Evolutionary conservation across 75 land plant genomes (phyloP), one percentile per base, ranked within the genome.

Genomic region (Picea sitchensis): DNA sequence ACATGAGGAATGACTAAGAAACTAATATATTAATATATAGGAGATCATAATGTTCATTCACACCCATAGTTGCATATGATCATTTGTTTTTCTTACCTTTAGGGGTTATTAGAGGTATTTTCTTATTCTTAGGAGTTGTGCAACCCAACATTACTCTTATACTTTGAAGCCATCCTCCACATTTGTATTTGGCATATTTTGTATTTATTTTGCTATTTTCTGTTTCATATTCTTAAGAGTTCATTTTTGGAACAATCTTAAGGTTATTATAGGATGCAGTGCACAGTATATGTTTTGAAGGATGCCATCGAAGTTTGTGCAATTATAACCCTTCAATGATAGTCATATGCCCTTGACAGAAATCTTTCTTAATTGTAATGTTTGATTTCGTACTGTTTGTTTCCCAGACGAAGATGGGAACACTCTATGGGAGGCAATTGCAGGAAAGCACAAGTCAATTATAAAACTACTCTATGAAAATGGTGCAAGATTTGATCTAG

Each of bases 321-420:
- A 67, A 1, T 12, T n/a, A 34, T 38, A 65, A 15, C 18, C 59
- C 21, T 58, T 59, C 18, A 31, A 38, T 14, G 8, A 7, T 2
- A 20, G 26, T 36, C 31, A 31, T 72, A 61, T 59, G 23, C 26
- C 63, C 41, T 77, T 2, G 14, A 51, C 1, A 47, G 44, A 57
- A 56, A n/a, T n/a, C n/a, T n/a, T n/a, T n/a, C n/a, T n/a, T 8
- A 12, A 58, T 30, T 59, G 4, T 59, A n/a, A 77, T 31, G 26
- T 17, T 20, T 5, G 14, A 77, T 38, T 61, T 59, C 20, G 36
- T 59, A 7, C 34, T 61, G 61, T 23, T 77, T 32, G 61, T 77
- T 31, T 23, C 61, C 57, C 90, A 94, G 96, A 94, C 80, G 65
- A 84, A 58, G 80, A 91, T 80, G 96, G 94, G 7, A 86, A 83